Percentiles rank a stretch among this genome's conserved stretches.
These are phyloP conservation scores for Oryza meridionalis DNA, from an alignment of 176 grass and related monocot species.

Conservation along the genomic window DNA sequence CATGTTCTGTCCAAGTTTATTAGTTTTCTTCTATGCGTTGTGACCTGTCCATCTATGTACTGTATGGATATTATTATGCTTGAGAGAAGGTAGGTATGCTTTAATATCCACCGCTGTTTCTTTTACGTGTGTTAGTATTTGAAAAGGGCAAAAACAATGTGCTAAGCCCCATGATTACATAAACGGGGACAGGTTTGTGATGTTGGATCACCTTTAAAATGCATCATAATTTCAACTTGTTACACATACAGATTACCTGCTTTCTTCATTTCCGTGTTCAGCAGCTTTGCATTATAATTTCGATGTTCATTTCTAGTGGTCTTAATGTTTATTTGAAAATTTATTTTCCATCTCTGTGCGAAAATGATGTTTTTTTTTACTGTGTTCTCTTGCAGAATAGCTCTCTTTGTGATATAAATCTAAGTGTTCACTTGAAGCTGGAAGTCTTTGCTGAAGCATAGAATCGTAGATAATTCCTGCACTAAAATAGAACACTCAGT, in stretches of 20 bases:
- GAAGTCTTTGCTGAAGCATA: slow-evolving; percentile 23
- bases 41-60: background rate
- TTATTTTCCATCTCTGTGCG: background rate
- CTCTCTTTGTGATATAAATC: slow-evolving; percentile 17
- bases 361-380: slow-evolving; percentile 1
- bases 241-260: background rate
- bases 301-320: background rate
- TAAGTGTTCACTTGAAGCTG: slow-evolving; percentile 6
- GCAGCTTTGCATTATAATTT: background rate
- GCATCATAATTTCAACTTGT: background rate
- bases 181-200: background rate
- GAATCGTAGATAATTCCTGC: background rate
- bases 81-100: background rate
- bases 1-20: background rate
- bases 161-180: background rate
- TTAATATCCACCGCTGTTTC: background rate
- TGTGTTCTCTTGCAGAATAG: slow-evolving; percentile 24
- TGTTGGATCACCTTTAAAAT: background rate
- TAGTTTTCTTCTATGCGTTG: background rate
- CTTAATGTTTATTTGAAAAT: background rate
- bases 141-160: background rate
- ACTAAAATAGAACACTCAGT: background rate
- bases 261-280: slow-evolving; percentile 5
- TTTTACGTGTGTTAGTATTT: background rate
- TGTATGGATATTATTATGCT: too few species aligned